phyloP scores from a whole-genome alignment of 129 eudicot species.

The Lonicera japonica region DNA sequence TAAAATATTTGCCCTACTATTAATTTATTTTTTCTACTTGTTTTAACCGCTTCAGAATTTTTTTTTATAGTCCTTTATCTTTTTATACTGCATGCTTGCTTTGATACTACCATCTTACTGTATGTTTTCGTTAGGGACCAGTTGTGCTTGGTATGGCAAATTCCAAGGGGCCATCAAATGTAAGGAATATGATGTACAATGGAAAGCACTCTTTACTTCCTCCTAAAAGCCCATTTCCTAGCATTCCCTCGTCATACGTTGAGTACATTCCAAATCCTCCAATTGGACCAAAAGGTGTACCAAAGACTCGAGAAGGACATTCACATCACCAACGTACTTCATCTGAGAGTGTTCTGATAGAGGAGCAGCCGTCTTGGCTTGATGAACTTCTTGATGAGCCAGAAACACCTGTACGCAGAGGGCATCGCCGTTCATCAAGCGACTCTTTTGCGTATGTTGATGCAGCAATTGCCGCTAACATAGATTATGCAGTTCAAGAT shows the following conservation, averaged over 20 bases:
- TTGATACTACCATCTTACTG: neutral
- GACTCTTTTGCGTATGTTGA: constrained; percentile 86
- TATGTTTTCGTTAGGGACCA: constrained; percentile 26
- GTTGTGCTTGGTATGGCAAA: constrained; percentile 49
- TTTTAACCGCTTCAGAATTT: too few relatives aligned
- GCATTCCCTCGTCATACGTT: constrained; percentile 60
- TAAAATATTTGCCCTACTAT: too few relatives aligned
- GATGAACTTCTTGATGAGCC: constrained; percentile 98
- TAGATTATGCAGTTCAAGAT: constrained; percentile 52
- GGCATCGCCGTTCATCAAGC: constrained; percentile 96
- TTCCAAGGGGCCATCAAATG: constrained; percentile 66
- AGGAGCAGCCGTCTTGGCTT: constrained; percentile 97
- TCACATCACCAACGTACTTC: constrained; percentile 88
- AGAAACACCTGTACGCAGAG: constrained; percentile 80
- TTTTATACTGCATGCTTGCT: neutral
- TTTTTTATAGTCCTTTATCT: neutral
- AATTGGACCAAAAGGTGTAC: constrained; percentile 48
- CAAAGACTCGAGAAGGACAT: constrained; percentile 51
- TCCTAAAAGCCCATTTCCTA: constrained; percentile 87
- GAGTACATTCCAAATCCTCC: constrained; percentile 58
- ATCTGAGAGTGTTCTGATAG: constrained; percentile 79
- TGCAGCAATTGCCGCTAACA: constrained; percentile 42
- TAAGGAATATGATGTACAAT: constrained; percentile 48
- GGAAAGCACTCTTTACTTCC: constrained; percentile 76
- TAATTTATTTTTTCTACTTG: too few relatives aligned